Percentiles rank a stretch among this genome's conserved stretches.
Evolutionary conservation across 2,329 filamentous ascomycete species (phyloP).

Genomic region (Phialocephala subalpina): DNA sequence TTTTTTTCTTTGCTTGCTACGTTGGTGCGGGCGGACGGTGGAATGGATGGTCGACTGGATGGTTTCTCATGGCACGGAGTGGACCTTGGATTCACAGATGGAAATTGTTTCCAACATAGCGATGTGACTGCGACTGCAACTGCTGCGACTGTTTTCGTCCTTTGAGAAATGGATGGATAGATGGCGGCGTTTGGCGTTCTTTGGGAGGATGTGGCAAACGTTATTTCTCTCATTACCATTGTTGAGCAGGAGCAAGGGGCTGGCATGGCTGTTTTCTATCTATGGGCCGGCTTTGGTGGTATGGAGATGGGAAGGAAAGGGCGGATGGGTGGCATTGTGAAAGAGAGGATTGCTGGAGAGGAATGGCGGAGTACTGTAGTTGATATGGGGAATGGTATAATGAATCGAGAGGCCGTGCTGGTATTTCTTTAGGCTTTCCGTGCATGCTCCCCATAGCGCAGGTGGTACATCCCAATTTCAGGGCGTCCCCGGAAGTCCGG

Average conservation of each 20-base stretch:
- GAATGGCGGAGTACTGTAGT: not conserved
- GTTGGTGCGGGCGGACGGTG: not conserved
- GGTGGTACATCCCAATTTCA: too few species aligned
- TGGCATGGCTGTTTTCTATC: conserved; percentile 3
- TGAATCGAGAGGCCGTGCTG: not conserved
- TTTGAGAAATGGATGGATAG: not conserved
- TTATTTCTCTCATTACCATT: not conserved
- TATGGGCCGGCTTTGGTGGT: not conserved
- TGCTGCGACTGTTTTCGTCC: not conserved
- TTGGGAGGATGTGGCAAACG: not conserved
- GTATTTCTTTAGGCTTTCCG: not conserved
- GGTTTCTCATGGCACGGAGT: not conserved
- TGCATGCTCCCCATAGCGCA: too few species aligned
- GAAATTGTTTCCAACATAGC: conserved; percentile 4
- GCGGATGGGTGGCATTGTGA: not conserved
- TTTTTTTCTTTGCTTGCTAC: not conserved
- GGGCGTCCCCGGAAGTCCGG: too few species aligned
- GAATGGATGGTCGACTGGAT: not conserved
- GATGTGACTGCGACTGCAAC: not conserved
- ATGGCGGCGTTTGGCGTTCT: conserved; percentile 1
- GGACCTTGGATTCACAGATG: not conserved
- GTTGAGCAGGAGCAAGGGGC: not conserved
- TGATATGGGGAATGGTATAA: not conserved
- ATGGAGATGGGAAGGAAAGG: not conserved
- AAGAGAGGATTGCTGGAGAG: not conserved